Evolutionary conservation across 2,329 filamentous ascomycete genomes (phyloP).

Genomic region (Penicillium sp.): DNA sequence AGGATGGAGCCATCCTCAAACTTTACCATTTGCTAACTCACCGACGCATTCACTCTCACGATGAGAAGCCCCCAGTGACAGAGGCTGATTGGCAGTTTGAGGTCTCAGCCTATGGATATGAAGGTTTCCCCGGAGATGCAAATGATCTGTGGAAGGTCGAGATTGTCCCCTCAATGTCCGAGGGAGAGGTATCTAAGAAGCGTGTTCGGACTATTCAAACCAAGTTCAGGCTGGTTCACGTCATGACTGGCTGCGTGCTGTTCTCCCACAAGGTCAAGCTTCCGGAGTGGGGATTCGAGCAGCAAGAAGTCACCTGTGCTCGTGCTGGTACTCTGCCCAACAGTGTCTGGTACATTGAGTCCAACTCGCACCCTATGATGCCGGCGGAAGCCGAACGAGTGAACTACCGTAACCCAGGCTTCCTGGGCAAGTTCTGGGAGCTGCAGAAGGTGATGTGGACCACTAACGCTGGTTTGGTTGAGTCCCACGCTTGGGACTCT

Average conservation of each 20-base stretch:
- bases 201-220: conserved; percentile 90
- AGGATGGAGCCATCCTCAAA: conserved; percentile 76
- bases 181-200: conserved; percentile 74
- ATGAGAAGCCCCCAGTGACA: conserved; percentile 81
- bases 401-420: conserved; percentile 91
- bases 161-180: conserved; percentile 87
- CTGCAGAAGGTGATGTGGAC: conserved; percentile 98
- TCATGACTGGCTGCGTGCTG: conserved; percentile 94
- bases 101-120: conserved; percentile 94
- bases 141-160: conserved; percentile 95
- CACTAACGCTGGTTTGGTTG: conserved; percentile 92
- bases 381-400: conserved; percentile 80
- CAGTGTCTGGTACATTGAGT: conserved; percentile 95
- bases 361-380: conserved; percentile 79
- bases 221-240: conserved; percentile 90
- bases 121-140: conserved; percentile 93
- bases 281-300: conserved; percentile 95
- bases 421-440: conserved; percentile 97
- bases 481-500: conserved; percentile 98
- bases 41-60: conserved; percentile 89
- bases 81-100: conserved; percentile 95
- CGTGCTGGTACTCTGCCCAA: conserved; percentile 89
- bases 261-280: conserved; percentile 99
- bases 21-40: conserved; percentile 82
- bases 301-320: conserved; percentile 98